Evolutionary conservation across 2,329 filamentous ascomycete species (phyloP), one percentile per base, ranked within the genome.

Genomic region (Apiospora hydei): DNA sequence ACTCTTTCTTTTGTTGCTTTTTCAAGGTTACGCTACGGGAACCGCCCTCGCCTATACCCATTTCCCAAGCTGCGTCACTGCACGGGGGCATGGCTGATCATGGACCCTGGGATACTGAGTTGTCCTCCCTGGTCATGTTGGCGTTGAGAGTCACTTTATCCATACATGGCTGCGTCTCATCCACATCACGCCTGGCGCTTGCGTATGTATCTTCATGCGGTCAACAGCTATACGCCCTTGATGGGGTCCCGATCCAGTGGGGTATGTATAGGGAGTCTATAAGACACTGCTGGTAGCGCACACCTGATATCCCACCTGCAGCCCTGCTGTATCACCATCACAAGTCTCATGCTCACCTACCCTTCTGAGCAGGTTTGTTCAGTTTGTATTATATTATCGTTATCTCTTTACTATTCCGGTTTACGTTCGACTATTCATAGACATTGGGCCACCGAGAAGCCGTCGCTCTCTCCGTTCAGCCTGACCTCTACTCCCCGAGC

Each of bases 61-160:
- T 61, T 10, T 30, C 38, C 18, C 21, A 38, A n/a, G 5, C 53
- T 61, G 53, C 57, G 57, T 64, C 57, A 64, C 57, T 34, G 57
- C 57, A 41, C n/a, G 57, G 53, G 57, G 57, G 57, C 30, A 61
- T 61, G 26, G 53, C 30, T 61, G 53, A 61, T 18, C 57, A 64
- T 38, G 34, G 18, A 64, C 21, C 57, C 34, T 64, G 30, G 30
- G 34, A 38, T 41, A 64, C 57, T 6, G 34, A 41, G 34, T 10
- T 41, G 16, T 64, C 4, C 11, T 64, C 34, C 34, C 34, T 41
- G 34, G 34, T 64, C 57, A 64, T 64, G 57, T 64, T 64, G 57
- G 41, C 57, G 4, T 14, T n/a, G 18, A 21, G 57, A 64, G 57
- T 64, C 57, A 61, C 34, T 64, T 64, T 13, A 16, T 61, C 34